Conservation (phyloP, 2,329 filamentous ascomycete genomes). For the Colletotrichum tofieldiae region DNA sequence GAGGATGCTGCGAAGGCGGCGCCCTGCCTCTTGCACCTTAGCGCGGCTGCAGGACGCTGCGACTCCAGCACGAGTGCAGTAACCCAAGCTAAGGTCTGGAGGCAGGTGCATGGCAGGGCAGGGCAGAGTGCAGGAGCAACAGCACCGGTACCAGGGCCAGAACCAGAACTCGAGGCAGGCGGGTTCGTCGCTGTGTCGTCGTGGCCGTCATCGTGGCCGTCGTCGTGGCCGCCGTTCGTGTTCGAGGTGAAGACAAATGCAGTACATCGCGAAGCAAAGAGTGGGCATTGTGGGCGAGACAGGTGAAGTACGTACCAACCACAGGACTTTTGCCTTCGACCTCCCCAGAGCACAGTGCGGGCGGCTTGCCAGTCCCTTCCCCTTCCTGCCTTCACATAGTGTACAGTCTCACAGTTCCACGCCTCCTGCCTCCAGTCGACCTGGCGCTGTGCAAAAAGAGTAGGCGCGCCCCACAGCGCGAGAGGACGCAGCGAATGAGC, state of each 20-base stretch:
- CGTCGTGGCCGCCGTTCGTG: neutral
- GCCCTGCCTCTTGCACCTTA: constrained; percentile 32
- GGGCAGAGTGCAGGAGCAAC: constrained; percentile 7
- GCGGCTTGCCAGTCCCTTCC: neutral
- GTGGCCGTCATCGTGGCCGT: neutral
- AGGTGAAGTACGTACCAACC: neutral
- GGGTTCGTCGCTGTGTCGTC: neutral
- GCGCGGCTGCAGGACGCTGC: constrained; percentile 39
- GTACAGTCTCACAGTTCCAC: neutral
- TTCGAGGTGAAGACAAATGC: neutral
- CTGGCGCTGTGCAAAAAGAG: constrained; percentile 6
- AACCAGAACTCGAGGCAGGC: neutral
- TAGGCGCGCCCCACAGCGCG: neutral
- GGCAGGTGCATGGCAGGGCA: neutral
- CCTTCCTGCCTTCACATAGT: neutral
- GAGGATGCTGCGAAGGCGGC: constrained; percentile 7
- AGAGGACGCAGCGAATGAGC: neutral
- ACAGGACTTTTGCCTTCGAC: neutral
- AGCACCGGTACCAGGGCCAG: neutral
- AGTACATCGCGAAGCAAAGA: neutral
- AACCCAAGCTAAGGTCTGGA: neutral
- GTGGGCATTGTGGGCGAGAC: neutral
- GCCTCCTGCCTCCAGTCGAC: neutral
- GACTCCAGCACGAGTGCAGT: constrained; percentile 2
- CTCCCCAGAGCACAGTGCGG: constrained; percentile 25